phyloP scores from a whole-genome alignment of 345 rosid species.

The Tarenaya hassleriana region DNA sequence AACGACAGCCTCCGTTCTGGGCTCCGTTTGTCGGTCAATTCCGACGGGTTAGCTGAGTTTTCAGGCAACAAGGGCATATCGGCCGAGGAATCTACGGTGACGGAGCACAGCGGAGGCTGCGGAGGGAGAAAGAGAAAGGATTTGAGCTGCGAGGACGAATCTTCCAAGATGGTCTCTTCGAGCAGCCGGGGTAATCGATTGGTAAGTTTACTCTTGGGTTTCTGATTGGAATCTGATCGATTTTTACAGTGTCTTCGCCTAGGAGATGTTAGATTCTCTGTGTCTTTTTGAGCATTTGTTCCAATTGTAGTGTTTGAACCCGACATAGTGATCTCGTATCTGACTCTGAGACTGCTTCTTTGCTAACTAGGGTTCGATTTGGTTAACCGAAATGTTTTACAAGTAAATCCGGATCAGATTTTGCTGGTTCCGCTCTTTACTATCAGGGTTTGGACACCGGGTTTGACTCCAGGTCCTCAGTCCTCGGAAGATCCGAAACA shows the following conservation, averaged over 20 bases:
- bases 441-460: no score
- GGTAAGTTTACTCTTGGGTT: conserved; percentile 36
- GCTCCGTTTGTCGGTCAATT: conserved; percentile 42
- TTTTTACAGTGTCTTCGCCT: neutral
- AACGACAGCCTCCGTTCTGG: conserved; percentile 51
- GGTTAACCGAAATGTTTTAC: no score
- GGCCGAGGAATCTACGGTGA: conserved; percentile 68
- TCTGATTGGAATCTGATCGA: neutral
- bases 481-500: no score
- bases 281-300: no score
- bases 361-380: no score
- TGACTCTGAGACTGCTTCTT: no score
- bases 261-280: no score
- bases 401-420: no score
- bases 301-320: no score
- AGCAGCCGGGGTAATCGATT: conserved; percentile 66
- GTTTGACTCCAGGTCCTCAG: no score
- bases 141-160: conserved; percentile 67
- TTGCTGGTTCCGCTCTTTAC: no score
- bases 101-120: conserved; percentile 62
- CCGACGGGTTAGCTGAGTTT: conserved; percentile 39
- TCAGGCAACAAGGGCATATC: conserved; percentile 51
- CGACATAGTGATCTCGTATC: no score
- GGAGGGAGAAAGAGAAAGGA: conserved; percentile 59
- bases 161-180: conserved; percentile 73